Base-by-base conservation (phyloP, 2,329 filamentous ascomycete species). In the Colletotrichum caudatum region DNA sequence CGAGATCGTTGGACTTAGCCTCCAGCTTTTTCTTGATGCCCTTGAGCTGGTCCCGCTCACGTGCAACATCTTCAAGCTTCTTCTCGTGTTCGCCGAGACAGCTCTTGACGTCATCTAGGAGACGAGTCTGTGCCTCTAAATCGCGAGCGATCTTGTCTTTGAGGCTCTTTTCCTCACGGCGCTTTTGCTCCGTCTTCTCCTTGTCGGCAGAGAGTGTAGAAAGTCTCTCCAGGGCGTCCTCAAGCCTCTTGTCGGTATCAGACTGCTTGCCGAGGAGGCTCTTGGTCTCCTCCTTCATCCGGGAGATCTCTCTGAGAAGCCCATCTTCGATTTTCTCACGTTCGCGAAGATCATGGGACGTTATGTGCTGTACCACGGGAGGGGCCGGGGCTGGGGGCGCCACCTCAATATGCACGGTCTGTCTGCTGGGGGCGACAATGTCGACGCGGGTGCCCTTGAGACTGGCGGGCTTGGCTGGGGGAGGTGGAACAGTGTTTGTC, bases 281-380 rank as follows among this genome's bases (percentile, higher is more conserved):
- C 23, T 57, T 71, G 35, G 72, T 53, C 57, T 72, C 61, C n/a
- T 69, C 71, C 11, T 60, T 70, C 70, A 74, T 72, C 39, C 57
- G 63, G n/a, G 62, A 51, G 51, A 74, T 71, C 50, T 74, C 59
- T 60, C 64, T 71, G 54, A 63, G 54, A 41, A 73, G 66, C n/a
- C 53, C 63, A 50, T 61, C 53, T 20, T 73, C 70, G 1, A 69
- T 61, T 23, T 61, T 66, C 18, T 69, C 69, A 54, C 69, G 59
- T 62, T 72, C 60, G 16, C 63, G 54, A 51, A 74, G 66, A 33
- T 73, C 71, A 2, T 62, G 37, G 16, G 62, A 57, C 26, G 67
- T 66, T 54, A 71, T 63, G 58, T 56, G 63, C 16, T 63, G 67
- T 29, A 68, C 35, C 29, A 58, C 50, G 9, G 70, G 70, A 57